Conservation (phyloP, 148 eudicot genomes). For the Vaccinium myrtillus region DNA sequence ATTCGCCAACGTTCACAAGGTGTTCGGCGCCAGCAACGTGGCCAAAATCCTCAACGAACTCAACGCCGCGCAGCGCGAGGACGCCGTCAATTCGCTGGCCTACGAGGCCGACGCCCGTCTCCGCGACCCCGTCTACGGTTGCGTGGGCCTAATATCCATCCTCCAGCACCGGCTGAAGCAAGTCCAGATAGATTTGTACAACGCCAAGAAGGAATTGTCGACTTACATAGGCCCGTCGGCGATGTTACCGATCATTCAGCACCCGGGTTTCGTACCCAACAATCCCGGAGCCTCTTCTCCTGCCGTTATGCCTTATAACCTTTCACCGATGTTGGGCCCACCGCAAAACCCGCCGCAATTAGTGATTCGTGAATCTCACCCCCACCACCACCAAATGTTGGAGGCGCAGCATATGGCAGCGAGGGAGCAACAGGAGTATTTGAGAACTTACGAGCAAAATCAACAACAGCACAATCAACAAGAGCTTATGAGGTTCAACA, state of each 20-base stretch:
- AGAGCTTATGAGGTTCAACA: constrained; percentile 33
- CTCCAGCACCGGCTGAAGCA: constrained; percentile 67
- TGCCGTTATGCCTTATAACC: constrained; percentile 30
- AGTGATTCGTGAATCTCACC: constrained; percentile 38
- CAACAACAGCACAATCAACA: constrained; percentile 50
- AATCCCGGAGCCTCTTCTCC: constrained; percentile 20
- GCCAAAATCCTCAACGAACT: constrained; percentile 71
- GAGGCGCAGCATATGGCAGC: constrained; percentile 57
- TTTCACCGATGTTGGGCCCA: constrained; percentile 34
- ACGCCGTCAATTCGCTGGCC: constrained; percentile 73
- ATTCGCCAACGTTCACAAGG: constrained; percentile 76
- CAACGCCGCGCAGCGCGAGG: constrained; percentile 48
- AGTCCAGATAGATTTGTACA: constrained; percentile 40
- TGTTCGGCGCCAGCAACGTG: constrained; percentile 82
- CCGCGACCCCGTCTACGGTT: constrained; percentile 79
- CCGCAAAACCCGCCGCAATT: constrained; percentile 16
- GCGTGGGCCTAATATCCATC: constrained; percentile 69
- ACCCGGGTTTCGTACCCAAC: constrained; percentile 26
- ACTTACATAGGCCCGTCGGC: constrained; percentile 60
- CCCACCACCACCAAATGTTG: constrained; percentile 26
- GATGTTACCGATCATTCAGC: constrained; percentile 42
- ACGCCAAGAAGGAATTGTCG: constrained; percentile 63
- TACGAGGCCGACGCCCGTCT: constrained; percentile 76
- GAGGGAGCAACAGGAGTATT: constrained; percentile 56
- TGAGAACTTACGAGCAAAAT: constrained; percentile 53